Base-by-base conservation (phyloP, 352 stramenopile species). In the Pythium aphanidermatum region DNA sequence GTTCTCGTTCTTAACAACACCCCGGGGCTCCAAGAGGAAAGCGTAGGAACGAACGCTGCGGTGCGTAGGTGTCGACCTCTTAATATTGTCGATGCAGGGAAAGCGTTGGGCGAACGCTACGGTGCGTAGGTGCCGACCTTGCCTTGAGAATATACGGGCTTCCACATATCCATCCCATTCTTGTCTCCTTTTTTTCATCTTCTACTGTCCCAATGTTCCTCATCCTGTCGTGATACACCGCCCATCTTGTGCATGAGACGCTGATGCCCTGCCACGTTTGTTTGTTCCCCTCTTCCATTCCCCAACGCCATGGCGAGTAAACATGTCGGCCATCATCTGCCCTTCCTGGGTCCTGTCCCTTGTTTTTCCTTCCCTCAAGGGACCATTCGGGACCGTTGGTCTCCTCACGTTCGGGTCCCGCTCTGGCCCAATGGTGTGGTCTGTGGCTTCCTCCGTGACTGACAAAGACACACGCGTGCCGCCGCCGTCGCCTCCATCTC, bases 121-220 rank as follows among this genome's bases (percentile, higher is more conserved):
- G 81, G 81, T 91, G 81, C 81, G 81, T 92, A 90, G 80, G 82
- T 93, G 82, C 83, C 70, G 82, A 93, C 82, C 82, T 33, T 47
- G 42, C 16, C 46, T 59, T 41, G 59, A 51, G 23, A 74, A 74
- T 70, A 70, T 55, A 73, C 47, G 33, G 51, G 52, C 40, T 26
- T 17, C 21, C 34, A 17, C 32, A 23, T 5, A 31, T 29, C 33
- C 10, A 19, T 11, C 33, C 16, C 28, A 19, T 16, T 20, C 26
- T 3, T 17, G 11, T 49, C 3, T 41, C 43, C 39, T 41, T 23
- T 19, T 50, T 31, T 2, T 41, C 28, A 38, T 11, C 19, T 30
- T n/a, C 14, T 42, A 16, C 39, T 46, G 20, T 30, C 17, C 20
- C 4, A 11, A 19, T 17, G 32, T 19, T 38, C 32, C 32, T 38